A percentile compares a stretch with the other conserved stretches of the same genome.
phyloP scores from a whole-genome alignment of 1,284 basidiomycete species.

The Fomitopsis pinicola region DNA sequence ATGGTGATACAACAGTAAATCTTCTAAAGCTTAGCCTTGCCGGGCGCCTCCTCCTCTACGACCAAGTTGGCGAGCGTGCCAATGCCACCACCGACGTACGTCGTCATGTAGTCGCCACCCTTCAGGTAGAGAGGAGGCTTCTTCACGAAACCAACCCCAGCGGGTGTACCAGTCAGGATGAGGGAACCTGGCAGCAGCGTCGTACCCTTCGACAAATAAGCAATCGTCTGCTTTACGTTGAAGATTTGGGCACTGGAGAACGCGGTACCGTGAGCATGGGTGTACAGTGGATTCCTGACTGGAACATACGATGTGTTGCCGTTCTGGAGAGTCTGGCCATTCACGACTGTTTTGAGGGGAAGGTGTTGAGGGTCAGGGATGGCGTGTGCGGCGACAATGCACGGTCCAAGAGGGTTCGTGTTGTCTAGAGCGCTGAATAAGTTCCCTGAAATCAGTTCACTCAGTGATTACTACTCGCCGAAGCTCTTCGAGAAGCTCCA shows the following conservation, averaged over 20 bases:
- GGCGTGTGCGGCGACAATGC: constrained; percentile 60
- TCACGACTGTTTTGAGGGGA: constrained; percentile 62
- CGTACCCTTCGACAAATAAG: constrained; percentile 82
- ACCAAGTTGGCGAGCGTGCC: constrained; percentile 76
- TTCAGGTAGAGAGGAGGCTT: constrained; percentile 70
- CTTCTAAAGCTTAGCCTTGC: constrained; percentile 38
- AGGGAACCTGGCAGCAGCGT: constrained; percentile 81
- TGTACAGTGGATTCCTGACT: constrained; percentile 12
- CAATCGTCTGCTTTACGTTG: constrained; percentile 64
- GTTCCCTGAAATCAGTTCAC: neutral
- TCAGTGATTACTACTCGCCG: constrained; percentile 36
- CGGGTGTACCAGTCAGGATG: constrained; percentile 78
- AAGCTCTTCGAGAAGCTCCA: constrained; percentile 87
- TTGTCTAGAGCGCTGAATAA: constrained; percentile 43
- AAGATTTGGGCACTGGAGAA: constrained; percentile 67
- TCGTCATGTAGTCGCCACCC: constrained; percentile 69
- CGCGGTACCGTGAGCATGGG: neutral
- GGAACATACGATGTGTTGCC: constrained; percentile 64
- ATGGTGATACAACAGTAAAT: neutral
- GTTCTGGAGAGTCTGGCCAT: constrained; percentile 67
- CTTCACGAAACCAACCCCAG: constrained; percentile 74
- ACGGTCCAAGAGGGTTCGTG: constrained; percentile 74
- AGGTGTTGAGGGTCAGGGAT: constrained; percentile 72
- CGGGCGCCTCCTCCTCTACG: constrained; percentile 50
- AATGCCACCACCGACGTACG: constrained; percentile 62